Evolutionary conservation across 345 rosid genomes (phyloP).

Genomic region (Camelina laxa): DNA sequence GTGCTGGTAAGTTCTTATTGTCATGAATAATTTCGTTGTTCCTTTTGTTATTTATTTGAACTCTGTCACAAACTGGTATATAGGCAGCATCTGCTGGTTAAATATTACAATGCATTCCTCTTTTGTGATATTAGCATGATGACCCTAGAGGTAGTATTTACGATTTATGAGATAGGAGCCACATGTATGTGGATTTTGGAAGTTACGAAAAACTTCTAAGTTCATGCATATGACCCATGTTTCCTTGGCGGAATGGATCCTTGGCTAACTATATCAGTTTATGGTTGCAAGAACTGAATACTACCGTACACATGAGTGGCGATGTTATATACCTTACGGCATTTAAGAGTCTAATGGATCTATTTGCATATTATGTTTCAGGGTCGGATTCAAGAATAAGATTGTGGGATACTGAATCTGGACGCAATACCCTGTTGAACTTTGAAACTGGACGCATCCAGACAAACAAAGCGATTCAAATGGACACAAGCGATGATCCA

Average conservation of each 20-base stretch:
- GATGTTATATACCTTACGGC: neutral
- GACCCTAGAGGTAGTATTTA: neutral
- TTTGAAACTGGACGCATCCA: conserved; percentile 85
- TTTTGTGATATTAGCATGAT: conserved; percentile 11
- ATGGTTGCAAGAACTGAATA: neutral
- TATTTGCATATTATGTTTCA: conserved; percentile 39
- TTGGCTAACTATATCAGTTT: neutral
- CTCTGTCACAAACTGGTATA: neutral
- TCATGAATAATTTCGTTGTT: conserved; percentile 24
- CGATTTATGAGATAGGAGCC: conserved; percentile 4
- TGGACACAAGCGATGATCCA: conserved; percentile 71
- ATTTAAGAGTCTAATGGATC: conserved; percentile 1
- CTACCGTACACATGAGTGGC: neutral
- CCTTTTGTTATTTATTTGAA: conserved; percentile 5
- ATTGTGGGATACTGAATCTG: conserved; percentile 92
- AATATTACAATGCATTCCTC: neutral
- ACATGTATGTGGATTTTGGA: neutral
- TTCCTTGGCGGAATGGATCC: neutral
- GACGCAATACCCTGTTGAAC: conserved; percentile 92
- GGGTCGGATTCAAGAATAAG: conserved; percentile 97
- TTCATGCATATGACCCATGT: conserved; percentile 2
- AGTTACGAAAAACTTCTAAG: neutral
- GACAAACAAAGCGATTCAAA: conserved; percentile 69
- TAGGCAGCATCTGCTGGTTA: conserved; percentile 8
- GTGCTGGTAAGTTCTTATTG: conserved; percentile 69